Base-by-base conservation (phyloP, 2,329 filamentous ascomycete genomes). In the Beauveria varroae region DNA sequence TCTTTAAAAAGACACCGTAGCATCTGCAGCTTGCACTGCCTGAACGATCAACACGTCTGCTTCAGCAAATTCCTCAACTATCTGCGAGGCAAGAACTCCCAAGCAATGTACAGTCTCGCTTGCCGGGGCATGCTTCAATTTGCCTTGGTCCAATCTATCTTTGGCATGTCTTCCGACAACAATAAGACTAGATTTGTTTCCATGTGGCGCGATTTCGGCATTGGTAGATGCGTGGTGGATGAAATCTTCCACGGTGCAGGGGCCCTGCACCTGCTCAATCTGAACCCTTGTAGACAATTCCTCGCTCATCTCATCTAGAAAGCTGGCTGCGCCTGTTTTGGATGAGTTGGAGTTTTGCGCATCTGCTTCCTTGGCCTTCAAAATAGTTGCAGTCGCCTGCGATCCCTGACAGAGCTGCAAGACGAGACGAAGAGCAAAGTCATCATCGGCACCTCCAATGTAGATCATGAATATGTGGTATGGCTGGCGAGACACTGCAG, bases 391-490 rank as follows among this genome's bases (percentile, higher is more conserved):
- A 0, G 90, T 93, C 28, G 96, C 85, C 49, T 89, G 84, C 4
- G 85, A 81, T 68, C 92, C 95, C 71, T 88, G 86, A 1, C 88
- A 90, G 1, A 99, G 81, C 69, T 97, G 93, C 3, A 98, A 79
- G 3, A 93, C 88, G 26, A 98, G 84, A 1, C 87, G 81, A 0
- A 98, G 80, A 0, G 92, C 93, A 5, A 88, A 84, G 8, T 86
- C 83, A 69, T 97, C 93, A 69, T 99, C 95, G 1, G 80, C 76
- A 9, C 90, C 90, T 20, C 93, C 93, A 63, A 96, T 87, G 74
- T 91, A 98, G 0, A 93, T 89, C 59, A 96, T 79, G 71, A 96
- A 93, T 65, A 98, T 82, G 70, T 93, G 91, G 70, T 96, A 91
- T 41, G 85, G 86, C 63, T 86, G 87, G 68, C 90, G 84, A 6